Percentiles rank a stretch among this genome's conserved stretches.
Conservation (phyloP, 2,329 filamentous ascomycete species). For the Coniochaeta sp. region DNA sequence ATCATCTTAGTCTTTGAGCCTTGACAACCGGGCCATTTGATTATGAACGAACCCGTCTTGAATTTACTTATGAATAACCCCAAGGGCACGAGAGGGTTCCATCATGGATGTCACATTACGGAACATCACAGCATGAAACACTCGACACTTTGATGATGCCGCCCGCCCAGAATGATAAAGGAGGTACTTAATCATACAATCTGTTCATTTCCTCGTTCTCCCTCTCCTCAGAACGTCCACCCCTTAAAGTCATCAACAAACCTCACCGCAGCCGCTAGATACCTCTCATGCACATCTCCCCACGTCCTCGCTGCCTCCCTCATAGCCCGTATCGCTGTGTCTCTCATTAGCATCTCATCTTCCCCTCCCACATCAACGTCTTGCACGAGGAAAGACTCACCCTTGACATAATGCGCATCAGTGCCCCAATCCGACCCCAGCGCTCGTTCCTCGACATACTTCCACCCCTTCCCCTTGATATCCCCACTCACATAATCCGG, state of each 20-base stretch:
- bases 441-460: conserved; percentile 65
- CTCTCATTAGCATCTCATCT: background rate
- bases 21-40: background rate
- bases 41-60: background rate
- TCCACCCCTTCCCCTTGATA: conserved; percentile 64
- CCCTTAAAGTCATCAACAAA: conserved; percentile 69
- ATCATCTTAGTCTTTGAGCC: background rate
- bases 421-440: conserved; percentile 59
- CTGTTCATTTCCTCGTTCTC: too few relatives aligned
- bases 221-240: background rate
- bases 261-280: conserved; percentile 60
- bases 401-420: conserved; percentile 83
- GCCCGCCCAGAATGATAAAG: too few relatives aligned
- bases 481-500: conserved; percentile 57
- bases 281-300: conserved; percentile 61
- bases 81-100: too few relatives aligned
- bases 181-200: too few relatives aligned
- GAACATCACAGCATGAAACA: too few relatives aligned
- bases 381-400: conserved; percentile 31
- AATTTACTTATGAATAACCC: conserved; percentile 5
- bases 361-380: background rate
- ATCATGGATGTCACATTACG: too few relatives aligned
- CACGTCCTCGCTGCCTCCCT: conserved; percentile 67
- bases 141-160: too few relatives aligned
- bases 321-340: conserved; percentile 64